Evolutionary conservation across 805 yeast genomes (phyloP).

Genomic region (Kazachstania martiniae): DNA sequence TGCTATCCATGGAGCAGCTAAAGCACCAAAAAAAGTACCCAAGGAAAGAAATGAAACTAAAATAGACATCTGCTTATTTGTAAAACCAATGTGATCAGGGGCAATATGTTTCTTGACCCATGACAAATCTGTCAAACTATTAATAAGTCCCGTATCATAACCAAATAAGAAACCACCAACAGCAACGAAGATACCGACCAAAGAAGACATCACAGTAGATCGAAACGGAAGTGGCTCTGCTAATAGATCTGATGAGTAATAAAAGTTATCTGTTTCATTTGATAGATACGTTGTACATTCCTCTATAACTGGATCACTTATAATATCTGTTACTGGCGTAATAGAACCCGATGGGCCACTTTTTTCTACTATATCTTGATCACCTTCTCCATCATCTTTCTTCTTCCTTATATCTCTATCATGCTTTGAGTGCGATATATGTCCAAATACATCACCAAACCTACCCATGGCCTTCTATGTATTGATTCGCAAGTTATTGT

Average conservation of each 20-base stretch:
- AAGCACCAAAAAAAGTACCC: slow-evolving; percentile 69
- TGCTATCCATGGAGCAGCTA: slow-evolving; percentile 48
- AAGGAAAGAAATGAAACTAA: slow-evolving; percentile 68
- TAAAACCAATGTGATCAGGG: slow-evolving; percentile 34
- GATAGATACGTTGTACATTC: no score
- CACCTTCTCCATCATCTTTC: no score
- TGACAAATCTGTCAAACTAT: slow-evolving; percentile 66
- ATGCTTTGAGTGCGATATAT: no score
- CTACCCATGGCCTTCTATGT: no score
- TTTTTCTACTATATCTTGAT: no score
- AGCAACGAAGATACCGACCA: slow-evolving; percentile 75
- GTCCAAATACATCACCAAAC: no score
- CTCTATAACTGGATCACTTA: no score
- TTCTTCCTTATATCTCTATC: no score
- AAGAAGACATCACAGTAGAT: slow-evolving; percentile 53
- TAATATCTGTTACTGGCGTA: no score
- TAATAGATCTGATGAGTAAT: slow-evolving; percentile 4
- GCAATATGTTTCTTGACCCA: slow-evolving; percentile 53
- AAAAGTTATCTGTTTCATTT: background rate
- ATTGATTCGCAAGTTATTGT: no score
- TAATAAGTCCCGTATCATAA: slow-evolving; percentile 80
- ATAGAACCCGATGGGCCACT: no score
- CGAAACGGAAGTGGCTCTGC: slow-evolving; percentile 28
- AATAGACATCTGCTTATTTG: slow-evolving; percentile 54
- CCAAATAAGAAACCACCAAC: slow-evolving; percentile 86